Base-by-base conservation (phyloP, 176 grass and related monocot genomes). In the Lolium perenne region DNA sequence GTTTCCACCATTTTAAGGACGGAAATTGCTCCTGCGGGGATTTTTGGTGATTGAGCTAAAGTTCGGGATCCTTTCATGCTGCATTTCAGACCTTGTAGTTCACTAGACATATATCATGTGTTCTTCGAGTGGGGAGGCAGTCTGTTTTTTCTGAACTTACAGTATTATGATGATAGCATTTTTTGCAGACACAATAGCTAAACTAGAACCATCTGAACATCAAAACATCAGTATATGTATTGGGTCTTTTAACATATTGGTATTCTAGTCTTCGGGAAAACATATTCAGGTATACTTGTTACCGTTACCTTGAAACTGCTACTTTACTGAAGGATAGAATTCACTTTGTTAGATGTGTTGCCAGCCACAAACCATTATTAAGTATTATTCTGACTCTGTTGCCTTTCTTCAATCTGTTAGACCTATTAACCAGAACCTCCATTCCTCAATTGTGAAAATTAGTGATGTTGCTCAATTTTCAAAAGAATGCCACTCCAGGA, bases 1-100 rank as follows among this genome's bases (percentile, higher is more conserved):
- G 90, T 29, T 95, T 92, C 76, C 90, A 95, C 63, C 86, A 88
- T 88, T 95, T 95, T 56, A 95, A 92, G 76, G 88, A 95, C 63
- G 90, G 93, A 59, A 86, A 74, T 18, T 95, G 93, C 86, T 95
- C 93, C 58, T 95, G 88, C 1, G n/a, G 79, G 10, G 90, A 95
- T 46, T 92, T 90, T 68, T 95, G 89, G 89, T 91, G 79, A 84
- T 71, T 69, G n/a, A 67, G 38, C 23, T 51, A 35, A 59, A 59
- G 2, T 76, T 76, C 41, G 8, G 10, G 29, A 71, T 53, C 21
- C 51, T 50, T 60, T 25, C 78, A 66, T 66, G 63, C 63, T n/a
- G n/a, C n/a, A n/a, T n/a, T n/a, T n/a, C n/a, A n/a, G n/a, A n/a
- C n/a, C n/a, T n/a, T n/a, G n/a, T n/a, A n/a, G n/a, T n/a, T 84